These are phyloP conservation scores for Aegilops longissima DNA, from an alignment of 176 grass and related monocot species.

Conservation along the genomic window DNA sequence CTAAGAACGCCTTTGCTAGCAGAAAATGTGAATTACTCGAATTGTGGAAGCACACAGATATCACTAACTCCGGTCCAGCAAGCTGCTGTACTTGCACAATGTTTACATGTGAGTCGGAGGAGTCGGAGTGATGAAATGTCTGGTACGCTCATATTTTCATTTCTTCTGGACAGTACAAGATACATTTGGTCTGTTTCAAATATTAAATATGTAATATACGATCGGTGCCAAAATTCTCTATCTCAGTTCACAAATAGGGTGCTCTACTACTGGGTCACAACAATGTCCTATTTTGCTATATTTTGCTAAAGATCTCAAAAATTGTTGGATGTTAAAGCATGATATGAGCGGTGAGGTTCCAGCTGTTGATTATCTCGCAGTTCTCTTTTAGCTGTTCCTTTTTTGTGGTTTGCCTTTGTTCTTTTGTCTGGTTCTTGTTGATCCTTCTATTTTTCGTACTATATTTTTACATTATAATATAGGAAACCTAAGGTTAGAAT, in stretches of 20 bases:
- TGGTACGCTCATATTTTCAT: slow-evolving; percentile 53
- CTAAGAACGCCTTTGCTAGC: slow-evolving; percentile 66
- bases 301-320: neutral
- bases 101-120: slow-evolving; percentile 60
- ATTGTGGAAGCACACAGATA: slow-evolving; percentile 45
- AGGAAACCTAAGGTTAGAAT: neutral
- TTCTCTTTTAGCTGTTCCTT: neutral
- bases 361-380: neutral
- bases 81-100: slow-evolving; percentile 84
- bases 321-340: neutral
- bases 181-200: neutral
- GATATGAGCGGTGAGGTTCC: neutral
- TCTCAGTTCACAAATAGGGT: slow-evolving; percentile 1
- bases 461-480: neutral
- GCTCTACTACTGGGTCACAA: neutral
- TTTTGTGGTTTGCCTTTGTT: slow-evolving; percentile 3
- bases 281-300: neutral
- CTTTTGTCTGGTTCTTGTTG: neutral
- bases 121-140: slow-evolving; percentile 87
- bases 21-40: slow-evolving; percentile 34
- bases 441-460: neutral
- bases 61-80: slow-evolving; percentile 68
- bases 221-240: neutral
- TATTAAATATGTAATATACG: neutral
- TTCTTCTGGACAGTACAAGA: slow-evolving; percentile 23